Evolutionary conservation across 2,329 filamentous ascomycete species (phyloP).

Genomic region (Coniochaeta sp.): DNA sequence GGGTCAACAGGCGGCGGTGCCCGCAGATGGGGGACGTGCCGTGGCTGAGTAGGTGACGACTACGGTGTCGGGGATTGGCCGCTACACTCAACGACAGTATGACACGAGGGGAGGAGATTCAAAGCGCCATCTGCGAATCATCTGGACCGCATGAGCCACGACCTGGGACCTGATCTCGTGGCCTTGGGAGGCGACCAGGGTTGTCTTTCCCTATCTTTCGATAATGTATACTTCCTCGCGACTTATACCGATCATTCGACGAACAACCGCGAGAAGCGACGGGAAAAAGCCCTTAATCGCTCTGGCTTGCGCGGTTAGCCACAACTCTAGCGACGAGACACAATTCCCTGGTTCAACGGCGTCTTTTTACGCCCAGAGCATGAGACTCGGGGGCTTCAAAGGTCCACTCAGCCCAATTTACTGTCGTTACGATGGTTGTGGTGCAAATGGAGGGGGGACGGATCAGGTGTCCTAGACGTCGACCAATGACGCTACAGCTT

Average conservation of each 20-base stretch:
- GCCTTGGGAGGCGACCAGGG: background rate
- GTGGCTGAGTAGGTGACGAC: background rate
- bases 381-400: background rate
- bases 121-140: background rate
- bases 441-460: background rate
- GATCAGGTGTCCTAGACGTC: constrained; percentile 2
- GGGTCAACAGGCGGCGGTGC: background rate
- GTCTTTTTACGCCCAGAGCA: background rate
- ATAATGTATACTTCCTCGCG: background rate
- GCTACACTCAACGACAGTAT: background rate
- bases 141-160: background rate
- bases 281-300: background rate
- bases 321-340: background rate
- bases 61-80: background rate
- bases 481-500: background rate
- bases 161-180: background rate
- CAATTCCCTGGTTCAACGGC: background rate
- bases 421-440: background rate
- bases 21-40: background rate
- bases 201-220: background rate
- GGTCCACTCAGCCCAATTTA: background rate
- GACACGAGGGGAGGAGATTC: background rate
- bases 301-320: background rate
- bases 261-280: constrained; percentile 2
- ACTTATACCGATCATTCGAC: background rate